phyloP scores from a whole-genome alignment of 2,329 filamentous ascomycete species.

The Colletotrichum horii region DNA sequence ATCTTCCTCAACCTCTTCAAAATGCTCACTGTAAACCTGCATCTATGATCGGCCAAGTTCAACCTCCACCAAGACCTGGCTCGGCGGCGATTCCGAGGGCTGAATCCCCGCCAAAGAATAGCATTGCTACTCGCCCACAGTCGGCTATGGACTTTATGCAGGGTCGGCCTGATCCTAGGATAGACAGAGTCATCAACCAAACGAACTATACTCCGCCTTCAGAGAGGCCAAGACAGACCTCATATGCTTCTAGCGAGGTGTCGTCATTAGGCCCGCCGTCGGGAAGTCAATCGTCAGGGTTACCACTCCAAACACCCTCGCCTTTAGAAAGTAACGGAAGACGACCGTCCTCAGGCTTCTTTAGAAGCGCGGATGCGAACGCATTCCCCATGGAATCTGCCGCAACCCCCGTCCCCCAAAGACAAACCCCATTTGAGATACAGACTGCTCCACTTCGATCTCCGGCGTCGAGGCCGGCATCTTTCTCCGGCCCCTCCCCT shows the following conservation, averaged over 20 bases:
- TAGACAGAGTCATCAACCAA: background rate
- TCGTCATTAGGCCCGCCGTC: conserved; percentile 31
- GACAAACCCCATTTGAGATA: background rate
- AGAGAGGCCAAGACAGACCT: background rate
- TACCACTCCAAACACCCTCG: conserved; percentile 31
- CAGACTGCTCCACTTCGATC: background rate
- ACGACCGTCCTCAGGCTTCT: conserved; percentile 19
- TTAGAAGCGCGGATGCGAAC: conserved; percentile 6
- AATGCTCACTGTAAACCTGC: background rate
- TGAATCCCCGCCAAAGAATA: background rate
- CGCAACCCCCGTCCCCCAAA: background rate
- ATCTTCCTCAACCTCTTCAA: background rate
- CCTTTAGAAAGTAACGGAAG: conserved; percentile 27
- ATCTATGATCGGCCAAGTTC: background rate
- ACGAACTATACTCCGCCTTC: background rate
- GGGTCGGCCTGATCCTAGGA: background rate
- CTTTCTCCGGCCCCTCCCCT: background rate
- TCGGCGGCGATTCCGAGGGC: background rate
- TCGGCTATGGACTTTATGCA: background rate
- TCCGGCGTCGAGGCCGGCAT: background rate
- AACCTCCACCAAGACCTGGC: background rate
- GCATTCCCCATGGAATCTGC: background rate
- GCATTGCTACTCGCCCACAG: background rate
- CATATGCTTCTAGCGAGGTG: conserved; percentile 22
- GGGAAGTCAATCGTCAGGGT: conserved; percentile 28